Conservation (phyloP, 371 early-diverging fungal genomes). For the Mucor sp. region DNA sequence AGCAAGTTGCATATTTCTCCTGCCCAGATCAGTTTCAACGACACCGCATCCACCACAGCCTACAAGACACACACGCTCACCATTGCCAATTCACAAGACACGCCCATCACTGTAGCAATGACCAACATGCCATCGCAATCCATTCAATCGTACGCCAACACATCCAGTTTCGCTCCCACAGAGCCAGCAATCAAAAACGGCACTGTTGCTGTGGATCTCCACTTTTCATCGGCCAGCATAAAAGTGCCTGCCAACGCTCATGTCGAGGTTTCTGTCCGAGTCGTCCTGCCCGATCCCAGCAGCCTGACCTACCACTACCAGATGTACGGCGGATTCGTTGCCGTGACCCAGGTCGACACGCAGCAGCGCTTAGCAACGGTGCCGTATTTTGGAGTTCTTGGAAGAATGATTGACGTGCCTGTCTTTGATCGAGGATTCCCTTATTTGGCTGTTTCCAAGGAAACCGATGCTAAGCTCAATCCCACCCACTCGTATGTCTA, state of each 20-base stretch:
- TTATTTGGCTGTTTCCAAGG: slow-evolving; percentile 19
- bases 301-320: slow-evolving; percentile 25
- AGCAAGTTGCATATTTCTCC: slow-evolving; percentile 61
- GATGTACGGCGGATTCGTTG: slow-evolving; percentile 50
- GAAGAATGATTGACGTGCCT: slow-evolving; percentile 46
- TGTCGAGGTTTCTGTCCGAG: slow-evolving; percentile 35
- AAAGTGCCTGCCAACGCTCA: slow-evolving; percentile 40
- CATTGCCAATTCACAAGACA: slow-evolving; percentile 48
- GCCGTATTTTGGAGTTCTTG: slow-evolving; percentile 61
- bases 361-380: slow-evolving; percentile 34
- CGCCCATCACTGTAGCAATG: slow-evolving; percentile 21
- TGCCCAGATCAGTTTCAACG: slow-evolving; percentile 69
- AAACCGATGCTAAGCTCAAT: background rate
- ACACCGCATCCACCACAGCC: slow-evolving; percentile 50
- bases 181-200: slow-evolving; percentile 27
- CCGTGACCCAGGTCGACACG: slow-evolving; percentile 9
- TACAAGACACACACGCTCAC: slow-evolving; percentile 43
- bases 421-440: slow-evolving; percentile 41
- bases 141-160: slow-evolving; percentile 35
- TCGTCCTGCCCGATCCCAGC: slow-evolving; percentile 31
- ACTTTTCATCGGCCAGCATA: slow-evolving; percentile 29
- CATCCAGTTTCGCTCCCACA: slow-evolving; percentile 2
- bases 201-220: slow-evolving; percentile 32
- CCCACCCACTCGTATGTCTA: background rate
- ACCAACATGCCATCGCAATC: slow-evolving; percentile 42